A percentile compares a stretch with the other conserved stretches of the same genome.
phyloP scores from a whole-genome alignment of 495 filamentous ascomycete species.

The Penicillium lagena region DNA sequence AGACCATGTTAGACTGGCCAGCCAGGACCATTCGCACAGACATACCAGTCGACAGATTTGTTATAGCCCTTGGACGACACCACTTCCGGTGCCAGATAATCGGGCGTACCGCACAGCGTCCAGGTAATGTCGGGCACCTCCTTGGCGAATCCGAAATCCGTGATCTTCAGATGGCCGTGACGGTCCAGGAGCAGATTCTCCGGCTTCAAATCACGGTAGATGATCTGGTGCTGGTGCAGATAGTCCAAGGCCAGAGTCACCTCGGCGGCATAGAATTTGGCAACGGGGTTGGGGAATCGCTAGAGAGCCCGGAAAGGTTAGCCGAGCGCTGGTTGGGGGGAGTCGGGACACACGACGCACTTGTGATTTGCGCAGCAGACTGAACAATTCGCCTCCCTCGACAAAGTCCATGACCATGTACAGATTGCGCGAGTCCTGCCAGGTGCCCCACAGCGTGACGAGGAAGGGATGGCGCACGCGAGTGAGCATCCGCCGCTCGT shows the following conservation, averaged over 20 bases:
- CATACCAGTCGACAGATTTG: slow-evolving; percentile 95
- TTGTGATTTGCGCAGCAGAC: slow-evolving; percentile 89
- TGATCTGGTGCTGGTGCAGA: slow-evolving; percentile 89
- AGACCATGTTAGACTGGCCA: slow-evolving; percentile 7
- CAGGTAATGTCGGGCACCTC: slow-evolving; percentile 98
- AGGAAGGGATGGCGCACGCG: slow-evolving; percentile 96
- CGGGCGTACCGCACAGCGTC: slow-evolving; percentile 97
- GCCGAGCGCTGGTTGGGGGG: background rate
- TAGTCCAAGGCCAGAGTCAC: slow-evolving; percentile 95
- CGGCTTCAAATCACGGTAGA: slow-evolving; percentile 95
- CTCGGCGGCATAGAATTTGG: slow-evolving; percentile 98
- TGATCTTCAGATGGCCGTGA: slow-evolving; percentile 96
- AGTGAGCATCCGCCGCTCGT: slow-evolving; percentile 90
- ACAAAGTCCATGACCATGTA: slow-evolving; percentile 99
- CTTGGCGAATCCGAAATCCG: slow-evolving; percentile 98
- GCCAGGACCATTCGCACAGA: background rate
- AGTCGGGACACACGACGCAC: slow-evolving; percentile 44
- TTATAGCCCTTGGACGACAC: slow-evolving; percentile 98
- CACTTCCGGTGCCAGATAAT: slow-evolving; percentile 95
- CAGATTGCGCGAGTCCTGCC: slow-evolving; percentile 88
- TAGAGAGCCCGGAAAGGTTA: slow-evolving; percentile 22
- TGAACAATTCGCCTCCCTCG: slow-evolving; percentile 97
- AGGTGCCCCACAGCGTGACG: slow-evolving; percentile 96
- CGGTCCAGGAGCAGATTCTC: slow-evolving; percentile 93
- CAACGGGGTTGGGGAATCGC: slow-evolving; percentile 98